Evolutionary conservation across 2,329 filamentous ascomycete species (phyloP).

Genomic region (Cercospora berteroae): DNA sequence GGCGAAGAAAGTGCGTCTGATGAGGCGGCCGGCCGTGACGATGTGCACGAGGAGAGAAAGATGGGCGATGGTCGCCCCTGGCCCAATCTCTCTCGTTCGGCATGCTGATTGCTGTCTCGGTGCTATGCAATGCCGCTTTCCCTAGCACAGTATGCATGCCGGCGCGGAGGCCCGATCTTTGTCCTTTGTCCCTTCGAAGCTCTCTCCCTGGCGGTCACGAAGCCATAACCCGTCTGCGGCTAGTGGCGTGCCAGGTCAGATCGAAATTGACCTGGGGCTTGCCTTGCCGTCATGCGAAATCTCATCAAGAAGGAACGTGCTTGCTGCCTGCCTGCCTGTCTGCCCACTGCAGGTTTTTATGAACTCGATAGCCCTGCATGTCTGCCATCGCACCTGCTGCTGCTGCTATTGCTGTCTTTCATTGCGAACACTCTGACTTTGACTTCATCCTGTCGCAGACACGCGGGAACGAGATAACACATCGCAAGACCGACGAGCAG

Average conservation of each 20-base stretch:
- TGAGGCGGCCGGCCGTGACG: background rate
- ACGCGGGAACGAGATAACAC: background rate
- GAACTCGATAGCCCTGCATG: background rate
- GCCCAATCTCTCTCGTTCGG: background rate
- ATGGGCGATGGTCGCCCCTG: background rate
- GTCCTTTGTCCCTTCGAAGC: background rate
- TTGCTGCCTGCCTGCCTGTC: background rate
- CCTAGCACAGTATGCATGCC: constrained; percentile 1
- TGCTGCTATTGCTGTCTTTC: background rate
- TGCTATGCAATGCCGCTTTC: background rate
- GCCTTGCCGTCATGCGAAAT: background rate
- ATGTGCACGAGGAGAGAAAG: background rate
- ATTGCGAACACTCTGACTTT: background rate
- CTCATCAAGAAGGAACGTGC: background rate
- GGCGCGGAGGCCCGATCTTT: background rate
- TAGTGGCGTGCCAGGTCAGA: background rate
- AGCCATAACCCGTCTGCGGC: background rate
- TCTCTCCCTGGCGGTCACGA: background rate
- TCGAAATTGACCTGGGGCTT: background rate
- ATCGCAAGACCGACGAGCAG: background rate
- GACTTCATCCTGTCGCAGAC: background rate
- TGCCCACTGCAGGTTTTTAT: background rate
- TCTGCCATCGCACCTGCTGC: background rate
- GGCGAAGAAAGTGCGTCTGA: background rate
- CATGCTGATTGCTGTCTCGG: background rate